A percentile compares a stretch with the other conserved stretches of the same genome.
These are phyloP conservation scores for Rhizoclosmatium sp. DNA, from an alignment of 192 early-diverging fungal genomes.

Conservation along the genomic window DNA sequence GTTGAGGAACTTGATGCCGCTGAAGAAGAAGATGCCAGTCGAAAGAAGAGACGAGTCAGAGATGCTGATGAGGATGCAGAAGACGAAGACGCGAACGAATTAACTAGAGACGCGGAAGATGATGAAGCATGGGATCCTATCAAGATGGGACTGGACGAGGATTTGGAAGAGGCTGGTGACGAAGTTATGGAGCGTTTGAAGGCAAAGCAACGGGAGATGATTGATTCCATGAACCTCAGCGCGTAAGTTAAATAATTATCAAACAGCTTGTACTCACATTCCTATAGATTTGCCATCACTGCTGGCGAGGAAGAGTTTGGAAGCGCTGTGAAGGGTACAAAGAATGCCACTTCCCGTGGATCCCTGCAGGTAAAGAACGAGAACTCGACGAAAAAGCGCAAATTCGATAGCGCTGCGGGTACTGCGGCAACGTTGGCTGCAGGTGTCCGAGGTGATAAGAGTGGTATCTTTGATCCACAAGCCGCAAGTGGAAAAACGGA, in stretches of 20 bases:
- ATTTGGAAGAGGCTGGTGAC: slow-evolving; percentile 83
- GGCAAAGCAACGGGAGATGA: slow-evolving; percentile 80
- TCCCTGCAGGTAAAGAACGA: slow-evolving; percentile 79
- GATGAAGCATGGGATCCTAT: slow-evolving; percentile 90
- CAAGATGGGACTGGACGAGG: slow-evolving; percentile 77
- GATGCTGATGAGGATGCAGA: slow-evolving; percentile 41
- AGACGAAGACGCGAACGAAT: slow-evolving; percentile 37
- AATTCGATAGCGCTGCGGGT: slow-evolving; percentile 40
- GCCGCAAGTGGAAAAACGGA: slow-evolving; percentile 38
- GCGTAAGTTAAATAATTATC: slow-evolving; percentile 57
- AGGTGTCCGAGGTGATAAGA: slow-evolving; percentile 28
- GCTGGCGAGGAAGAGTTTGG: slow-evolving; percentile 78
- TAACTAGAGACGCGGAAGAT: slow-evolving; percentile 72
- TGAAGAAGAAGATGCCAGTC: slow-evolving; percentile 47
- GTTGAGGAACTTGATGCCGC: slow-evolving; percentile 64
- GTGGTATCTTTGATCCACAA: slow-evolving; percentile 38
- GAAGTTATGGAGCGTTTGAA: slow-evolving; percentile 72
- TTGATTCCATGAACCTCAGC: slow-evolving; percentile 77
- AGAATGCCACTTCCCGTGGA: slow-evolving; percentile 49
- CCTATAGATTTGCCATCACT: slow-evolving; percentile 73
- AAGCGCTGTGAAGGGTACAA: slow-evolving; percentile 64
- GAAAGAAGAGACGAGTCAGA: slow-evolving; percentile 41
- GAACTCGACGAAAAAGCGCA: slow-evolving; percentile 61
- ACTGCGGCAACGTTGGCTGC: slow-evolving; percentile 32
- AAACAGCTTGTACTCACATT: not conserved